Evolutionary conservation across 176 grass and related monocot genomes (phyloP), one percentile per base, ranked within the genome.

Genomic region (Musa beccarii): DNA sequence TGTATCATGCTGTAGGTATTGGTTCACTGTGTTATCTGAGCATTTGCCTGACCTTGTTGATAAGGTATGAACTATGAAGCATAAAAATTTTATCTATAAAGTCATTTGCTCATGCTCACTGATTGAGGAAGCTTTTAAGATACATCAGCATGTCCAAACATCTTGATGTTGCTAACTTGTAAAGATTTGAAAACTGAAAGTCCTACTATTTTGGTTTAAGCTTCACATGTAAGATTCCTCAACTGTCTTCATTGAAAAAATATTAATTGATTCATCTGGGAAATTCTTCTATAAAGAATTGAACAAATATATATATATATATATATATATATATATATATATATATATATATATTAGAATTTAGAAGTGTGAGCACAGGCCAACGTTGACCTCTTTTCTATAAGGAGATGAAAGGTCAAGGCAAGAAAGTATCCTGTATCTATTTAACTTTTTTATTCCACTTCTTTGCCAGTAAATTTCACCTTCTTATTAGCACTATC

Each of bases 21-120:
- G 94, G 94, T 85, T 93, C 79, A 91, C 76, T 22, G 54, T 98
- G 79, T 83, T 98, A 81, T 93, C 90, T 76, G 94, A 85, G 43
- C 90, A 93, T 82, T 84, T 76, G 24, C 84, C 90, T 25, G 94
- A 93, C 78, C 94, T 98, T 59, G 90, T 98, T 64, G 90, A 93
- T 67, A 98, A 93, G 94, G 94, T 98, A 90, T 76, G 75, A 75
- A 78, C 51, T 98, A 90, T 76, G 75, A 78, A 78, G 55, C 72
- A 68, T 11, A 76, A 73, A 70, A 76, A 29, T 53, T 53, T 52
- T 73, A 55, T 29, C 16, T 80, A 79, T 75, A 80, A 51, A 22
- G 11, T 59, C 43, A 50, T 25, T 24, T 77, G 72, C 49, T 71
- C 34, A 10, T 16, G 19, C 9, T 15, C 51, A 10, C 14, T 51